These are phyloP conservation scores for Nosema muscidifuracis DNA, from an alignment of 371 early-diverging fungal genomes.

Conservation along the genomic window DNA sequence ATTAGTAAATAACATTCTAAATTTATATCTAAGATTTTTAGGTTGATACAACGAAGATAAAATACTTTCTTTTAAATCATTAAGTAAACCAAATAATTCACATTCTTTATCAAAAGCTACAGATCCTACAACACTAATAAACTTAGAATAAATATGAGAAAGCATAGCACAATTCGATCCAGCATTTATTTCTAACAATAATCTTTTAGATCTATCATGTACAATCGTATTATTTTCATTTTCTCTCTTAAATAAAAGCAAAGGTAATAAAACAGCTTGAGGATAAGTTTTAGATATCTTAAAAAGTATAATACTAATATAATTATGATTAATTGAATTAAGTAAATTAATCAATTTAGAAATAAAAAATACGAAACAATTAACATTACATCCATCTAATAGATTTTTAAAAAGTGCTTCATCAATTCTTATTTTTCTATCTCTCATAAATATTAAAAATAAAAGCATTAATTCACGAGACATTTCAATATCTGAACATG, in stretches of 20 bases:
- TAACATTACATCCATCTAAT: conserved; percentile 30
- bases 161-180: too few relatives aligned
- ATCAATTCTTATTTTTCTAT: conserved; percentile 7
- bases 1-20: conserved; percentile 29
- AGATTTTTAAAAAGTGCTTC: conserved; percentile 36
- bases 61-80: conserved; percentile 1
- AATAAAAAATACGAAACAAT: conserved; percentile 54
- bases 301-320: neutral
- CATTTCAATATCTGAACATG: conserved; percentile 26
- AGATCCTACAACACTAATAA: neutral
- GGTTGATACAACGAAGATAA: neutral
- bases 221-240: neutral
- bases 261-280: neutral
- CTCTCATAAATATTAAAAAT: conserved; percentile 37
- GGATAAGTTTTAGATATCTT: conserved; percentile 14
- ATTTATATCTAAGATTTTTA: neutral
- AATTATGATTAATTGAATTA: neutral
- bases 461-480: conserved; percentile 35
- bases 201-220: too few relatives aligned
- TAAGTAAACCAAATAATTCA: neutral
- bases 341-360: conserved; percentile 46
- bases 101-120: neutral
- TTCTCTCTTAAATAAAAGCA: neutral
- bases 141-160: neutral
- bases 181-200: too few relatives aligned